Percentiles rank a stretch among this genome's conserved stretches.
Conservation (phyloP, 2,329 filamentous ascomycete genomes). For the Aspergillus pseudoviridinutans region DNA sequence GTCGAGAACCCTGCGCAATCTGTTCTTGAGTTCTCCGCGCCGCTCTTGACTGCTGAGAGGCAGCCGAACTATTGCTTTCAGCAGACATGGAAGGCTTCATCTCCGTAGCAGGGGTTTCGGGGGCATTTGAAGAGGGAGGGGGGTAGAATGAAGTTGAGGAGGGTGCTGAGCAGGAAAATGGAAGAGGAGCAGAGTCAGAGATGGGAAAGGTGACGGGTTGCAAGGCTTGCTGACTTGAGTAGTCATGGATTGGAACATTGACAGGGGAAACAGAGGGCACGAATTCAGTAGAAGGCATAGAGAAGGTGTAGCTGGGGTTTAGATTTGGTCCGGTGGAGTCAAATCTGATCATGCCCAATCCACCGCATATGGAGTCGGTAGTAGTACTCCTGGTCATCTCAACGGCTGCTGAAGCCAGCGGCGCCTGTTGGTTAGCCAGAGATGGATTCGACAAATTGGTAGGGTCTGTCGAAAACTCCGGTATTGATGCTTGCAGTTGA, state of each 20-base stretch:
- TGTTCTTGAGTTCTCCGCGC: constrained; percentile 47
- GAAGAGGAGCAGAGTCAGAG: constrained; percentile 27
- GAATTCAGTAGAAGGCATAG: constrained; percentile 26
- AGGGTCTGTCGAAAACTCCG: constrained; percentile 8
- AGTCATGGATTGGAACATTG: constrained; percentile 26
- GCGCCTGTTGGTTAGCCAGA: constrained; percentile 23
- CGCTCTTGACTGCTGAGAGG: constrained; percentile 43
- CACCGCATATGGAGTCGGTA: constrained; percentile 42
- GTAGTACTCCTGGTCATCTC: constrained; percentile 46
- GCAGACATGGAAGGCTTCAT: constrained; percentile 50
- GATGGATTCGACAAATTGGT: constrained; percentile 3
- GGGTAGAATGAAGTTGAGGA: constrained; percentile 28
- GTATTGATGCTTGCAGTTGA: constrained; percentile 21
- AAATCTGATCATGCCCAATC: constrained; percentile 44
- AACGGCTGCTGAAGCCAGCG: constrained; percentile 26
- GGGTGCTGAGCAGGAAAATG: constrained; percentile 36
- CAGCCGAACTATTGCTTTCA: constrained; percentile 44
- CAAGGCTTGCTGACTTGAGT: constrained; percentile 18
- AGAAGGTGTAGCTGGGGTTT: constrained; percentile 26
- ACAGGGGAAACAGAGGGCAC: constrained; percentile 25
- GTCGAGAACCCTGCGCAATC: constrained; percentile 45
- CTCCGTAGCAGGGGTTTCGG: constrained; percentile 42
- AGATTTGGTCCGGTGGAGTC: constrained; percentile 38
- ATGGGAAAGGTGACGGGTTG: constrained; percentile 27
- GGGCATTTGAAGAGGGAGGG: constrained; percentile 24